Conservation (phyloP, 2,329 filamentous ascomycete genomes). For the Ilyonectria destructans region DNA sequence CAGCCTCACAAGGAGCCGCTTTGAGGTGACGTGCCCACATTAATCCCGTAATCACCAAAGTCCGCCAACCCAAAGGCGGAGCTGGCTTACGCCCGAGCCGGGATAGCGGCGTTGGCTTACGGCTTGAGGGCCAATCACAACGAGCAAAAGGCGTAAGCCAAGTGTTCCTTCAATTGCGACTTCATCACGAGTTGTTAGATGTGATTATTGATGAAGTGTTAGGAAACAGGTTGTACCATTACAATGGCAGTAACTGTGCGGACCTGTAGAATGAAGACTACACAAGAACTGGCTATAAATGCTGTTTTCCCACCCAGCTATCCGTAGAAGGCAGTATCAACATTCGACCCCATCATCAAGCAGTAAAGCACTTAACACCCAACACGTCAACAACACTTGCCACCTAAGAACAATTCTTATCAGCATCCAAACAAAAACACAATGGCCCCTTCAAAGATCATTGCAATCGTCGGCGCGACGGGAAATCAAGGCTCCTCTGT, state of each 20-base stretch:
- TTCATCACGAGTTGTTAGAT: not conserved
- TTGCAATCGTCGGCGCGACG: conserved; percentile 64
- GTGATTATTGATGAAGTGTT: not conserved
- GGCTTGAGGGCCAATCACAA: conserved; percentile 37
- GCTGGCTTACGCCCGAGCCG: conserved; percentile 7
- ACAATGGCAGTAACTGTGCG: not conserved
- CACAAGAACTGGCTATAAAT: not conserved
- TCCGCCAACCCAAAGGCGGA: conserved; percentile 11
- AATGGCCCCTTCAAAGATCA: conserved; percentile 48
- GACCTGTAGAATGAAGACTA: not conserved
- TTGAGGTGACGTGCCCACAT: not conserved
- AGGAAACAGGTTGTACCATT: not conserved
- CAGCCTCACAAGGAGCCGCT: not conserved
- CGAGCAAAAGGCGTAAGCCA: conserved; percentile 3
- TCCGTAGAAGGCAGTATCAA: not conserved
- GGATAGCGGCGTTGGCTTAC: conserved; percentile 43
- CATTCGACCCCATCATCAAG: not conserved
- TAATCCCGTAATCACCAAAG: not conserved
- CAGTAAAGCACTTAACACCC: not conserved
- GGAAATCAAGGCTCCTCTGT: conserved; percentile 67
- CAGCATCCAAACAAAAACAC: not conserved
- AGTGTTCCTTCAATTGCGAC: not conserved
- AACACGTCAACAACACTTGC: no score
- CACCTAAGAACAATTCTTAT: not conserved
- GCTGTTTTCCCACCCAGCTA: not conserved